A percentile compares a stretch with the other conserved stretches of the same genome.
These are phyloP conservation scores for Hapsidospora chrysogenum DNA, from an alignment of 495 filamentous ascomycete species.

Conservation along the genomic window DNA sequence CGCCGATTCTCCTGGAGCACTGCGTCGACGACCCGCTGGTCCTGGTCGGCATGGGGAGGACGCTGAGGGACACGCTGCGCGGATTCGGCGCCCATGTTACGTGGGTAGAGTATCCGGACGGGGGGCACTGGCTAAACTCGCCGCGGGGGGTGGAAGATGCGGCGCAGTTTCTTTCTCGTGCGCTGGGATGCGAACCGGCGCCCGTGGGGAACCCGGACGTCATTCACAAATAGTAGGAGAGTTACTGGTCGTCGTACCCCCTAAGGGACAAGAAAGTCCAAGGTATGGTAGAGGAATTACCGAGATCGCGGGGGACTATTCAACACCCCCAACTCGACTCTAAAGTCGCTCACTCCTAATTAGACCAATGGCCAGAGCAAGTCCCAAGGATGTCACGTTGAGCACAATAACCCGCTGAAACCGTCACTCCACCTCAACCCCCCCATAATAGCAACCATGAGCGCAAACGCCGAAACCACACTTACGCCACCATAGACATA, in stretches of 20 bases:
- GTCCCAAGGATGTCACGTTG: not conserved
- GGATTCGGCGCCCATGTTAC: conserved; percentile 25
- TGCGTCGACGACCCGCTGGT: conserved; percentile 34
- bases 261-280: too few species aligned
- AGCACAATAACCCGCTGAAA: conserved; percentile 34
- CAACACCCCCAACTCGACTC: too few species aligned
- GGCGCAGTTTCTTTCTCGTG: conserved; percentile 29
- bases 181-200: too few species aligned
- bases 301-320: too few species aligned
- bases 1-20: conserved; percentile 38
- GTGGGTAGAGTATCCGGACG: conserved; percentile 32
- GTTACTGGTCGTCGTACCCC: too few species aligned
- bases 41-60: conserved; percentile 22
- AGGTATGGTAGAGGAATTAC: too few species aligned
- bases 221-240: too few species aligned
- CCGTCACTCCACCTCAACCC: conserved; percentile 61
- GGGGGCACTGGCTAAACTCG: conserved; percentile 42
- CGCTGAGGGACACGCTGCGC: conserved; percentile 20
- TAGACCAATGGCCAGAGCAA: too few species aligned
- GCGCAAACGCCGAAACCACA: conserved; percentile 41
- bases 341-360: too few species aligned
- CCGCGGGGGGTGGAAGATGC: conserved; percentile 33
- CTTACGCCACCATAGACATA: conserved; percentile 63
- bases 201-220: too few species aligned
- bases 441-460: conserved; percentile 64